Base-by-base conservation (phyloP, 2,329 filamentous ascomycete species). In the Sporothrix phasma region DNA sequence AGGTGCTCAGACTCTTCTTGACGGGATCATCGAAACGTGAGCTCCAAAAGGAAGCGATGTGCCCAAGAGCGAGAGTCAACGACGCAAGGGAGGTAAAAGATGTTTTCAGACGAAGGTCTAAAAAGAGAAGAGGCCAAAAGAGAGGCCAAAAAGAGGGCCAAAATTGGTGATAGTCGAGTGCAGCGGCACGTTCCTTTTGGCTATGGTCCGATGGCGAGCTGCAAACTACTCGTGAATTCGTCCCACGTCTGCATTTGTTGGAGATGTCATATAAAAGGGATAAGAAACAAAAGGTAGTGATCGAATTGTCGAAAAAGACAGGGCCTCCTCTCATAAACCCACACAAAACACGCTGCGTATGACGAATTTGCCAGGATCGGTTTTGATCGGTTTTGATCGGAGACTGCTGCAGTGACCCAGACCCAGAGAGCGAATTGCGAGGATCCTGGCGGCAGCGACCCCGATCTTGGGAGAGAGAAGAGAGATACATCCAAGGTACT, bases 181-280 rank as follows among this genome's bases (percentile, higher is more conserved):
- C 19, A 26, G 47, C 41, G 58, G 58, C 7, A 47, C 34, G n/a
- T 29, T 43, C 17, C 22, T 37, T 17, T 29, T 29, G 41, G 47
- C n/a, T 24, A 46, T 13, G 24, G 56, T 45, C 39, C 56, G 60
- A 62, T 62, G 60, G 34, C 60, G 60, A 62, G 26, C 47, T 62
- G 60, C 46, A 43, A 31, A n/a, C 60, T n/a, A n/a, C n/a, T n/a
- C n/a, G n/a, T 47, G 26, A 45, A 54, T 62, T 54, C 22, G 60
- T 62, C 60, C 39, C 56, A 59, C 45, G 56, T 31, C 39, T 31
- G 6, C n/a, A 54, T 54, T 54, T 19, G 39, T 3, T 24, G 19
- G 51, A 53, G 49, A 53, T n/a, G 49, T 53, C 49, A 53, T 29
- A 53, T 47, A 53, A 53, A 10, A 22, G 11, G n/a, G n/a, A 17